phyloP scores from a whole-genome alignment of 352 stramenopile genomes.

The Pilasporangium apinafurcum region DNA sequence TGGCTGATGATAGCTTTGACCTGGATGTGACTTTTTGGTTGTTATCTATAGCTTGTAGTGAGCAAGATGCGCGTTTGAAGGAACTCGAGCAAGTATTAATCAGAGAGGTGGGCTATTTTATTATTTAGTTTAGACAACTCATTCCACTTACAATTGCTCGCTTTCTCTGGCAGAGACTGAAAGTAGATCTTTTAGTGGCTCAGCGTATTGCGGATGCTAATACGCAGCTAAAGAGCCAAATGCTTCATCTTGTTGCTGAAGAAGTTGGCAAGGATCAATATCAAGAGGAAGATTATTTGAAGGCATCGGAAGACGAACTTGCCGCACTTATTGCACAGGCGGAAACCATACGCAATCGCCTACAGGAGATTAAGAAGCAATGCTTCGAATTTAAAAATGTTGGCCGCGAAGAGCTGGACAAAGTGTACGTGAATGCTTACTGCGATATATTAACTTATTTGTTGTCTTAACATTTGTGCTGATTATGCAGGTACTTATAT shows the following conservation, averaged over 20 bases:
- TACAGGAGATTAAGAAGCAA: conserved; percentile 55
- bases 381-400: conserved; percentile 72
- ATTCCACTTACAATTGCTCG: not conserved
- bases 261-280: conserved; percentile 26
- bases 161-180: conserved; percentile 34
- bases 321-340: conserved; percentile 36
- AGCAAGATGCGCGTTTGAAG: conserved; percentile 16
- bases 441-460: not conserved
- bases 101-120: conserved; percentile 33
- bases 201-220: conserved; percentile 66
- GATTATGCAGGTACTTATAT: conserved; percentile 47
- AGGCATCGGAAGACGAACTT: conserved; percentile 33
- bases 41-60: not conserved
- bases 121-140: not conserved
- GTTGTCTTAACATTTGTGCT: conserved; percentile 3
- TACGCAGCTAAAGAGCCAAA: conserved; percentile 46
- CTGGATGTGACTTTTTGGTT: not conserved
- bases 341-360: conserved; percentile 33
- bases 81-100: conserved; percentile 53
- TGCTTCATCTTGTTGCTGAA: conserved; percentile 46
- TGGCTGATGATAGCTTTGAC: not conserved
- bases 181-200: conserved; percentile 69
- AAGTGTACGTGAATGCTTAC: conserved; percentile 28
- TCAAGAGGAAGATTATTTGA: not conserved
- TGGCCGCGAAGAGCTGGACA: conserved; percentile 46